Base-by-base conservation (phyloP, 2,329 filamentous ascomycete species). In the Calonectria honghensis region DNA sequence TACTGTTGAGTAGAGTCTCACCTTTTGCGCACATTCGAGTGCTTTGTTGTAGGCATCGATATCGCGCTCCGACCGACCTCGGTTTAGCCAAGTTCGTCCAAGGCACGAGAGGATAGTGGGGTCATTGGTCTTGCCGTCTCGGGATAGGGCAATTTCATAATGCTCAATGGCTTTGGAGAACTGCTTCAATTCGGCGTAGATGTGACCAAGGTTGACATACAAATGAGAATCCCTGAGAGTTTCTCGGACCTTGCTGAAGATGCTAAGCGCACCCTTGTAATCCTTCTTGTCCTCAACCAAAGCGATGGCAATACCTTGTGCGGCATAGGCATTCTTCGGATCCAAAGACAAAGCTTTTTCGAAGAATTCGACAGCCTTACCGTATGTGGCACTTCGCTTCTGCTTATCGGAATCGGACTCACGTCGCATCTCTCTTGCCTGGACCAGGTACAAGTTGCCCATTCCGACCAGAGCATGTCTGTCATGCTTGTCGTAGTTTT, bases 301-400 rank as follows among this genome's bases (percentile, higher is more conserved):
- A 11, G 96, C 96, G 82, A 99, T 98, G 18, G 95, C 97, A 77
- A 99, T 93, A 75, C 97, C 97, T 83, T 99, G 97, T 2, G 97
- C 97, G 10, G 97, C 97, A 83, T 98, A 98, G 0, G 97, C 96
- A 79, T 98, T 99, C 86, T 94, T 96, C 0, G 96, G 93, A 81
- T 99, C 97, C n/a, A 99, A 88, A 76, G 97, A 95, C 29, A 99
- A 88, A 6, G 96, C 96, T 86, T 99, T 99, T 84, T 98, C 97
- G 80, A 98, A 99, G 86, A 99, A 99, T 83, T 99, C 97, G 14
- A 98, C 96, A 0, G 97, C 96, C 79, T 96, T 96, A 83, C 93
- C 92, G 83, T 98, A 99, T 75, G 93, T 94, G 79, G 94, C 94
- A 72, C 93, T 94, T 68, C 96, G 93, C 87, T 97, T 98, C 81